These are phyloP conservation scores for Thalassia testudinum DNA, from an alignment of 116 monocot genomes.

Conservation along the genomic window DNA sequence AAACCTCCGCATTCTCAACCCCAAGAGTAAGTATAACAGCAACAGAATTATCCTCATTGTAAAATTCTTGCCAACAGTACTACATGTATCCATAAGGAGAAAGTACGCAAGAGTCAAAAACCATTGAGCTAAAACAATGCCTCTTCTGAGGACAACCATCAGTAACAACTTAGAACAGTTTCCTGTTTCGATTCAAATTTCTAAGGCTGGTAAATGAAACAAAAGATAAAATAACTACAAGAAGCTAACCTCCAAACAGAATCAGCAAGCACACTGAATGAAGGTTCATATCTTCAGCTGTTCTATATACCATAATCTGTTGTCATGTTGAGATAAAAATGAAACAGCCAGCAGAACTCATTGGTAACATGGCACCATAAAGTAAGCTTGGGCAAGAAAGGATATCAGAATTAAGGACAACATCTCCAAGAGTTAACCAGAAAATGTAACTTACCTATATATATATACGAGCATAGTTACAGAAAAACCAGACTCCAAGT, in stretches of 20 bases:
- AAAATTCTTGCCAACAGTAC: too few relatives aligned
- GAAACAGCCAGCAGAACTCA: not conserved
- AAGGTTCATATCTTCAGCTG: slow-evolving; percentile 95
- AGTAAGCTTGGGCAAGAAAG: not conserved
- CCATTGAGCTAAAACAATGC: slow-evolving; percentile 95
- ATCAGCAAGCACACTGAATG: slow-evolving; percentile 87
- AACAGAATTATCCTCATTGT: too few relatives aligned
- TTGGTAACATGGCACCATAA: not conserved
- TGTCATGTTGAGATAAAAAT: not conserved
- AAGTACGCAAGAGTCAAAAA: slow-evolving; percentile 75
- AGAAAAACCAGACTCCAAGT: slow-evolving; percentile 95
- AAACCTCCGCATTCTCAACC: slow-evolving; percentile 90
- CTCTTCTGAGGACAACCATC: slow-evolving; percentile 63
- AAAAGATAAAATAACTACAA: too few relatives aligned
- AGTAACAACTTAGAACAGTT: not conserved
- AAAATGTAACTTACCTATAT: slow-evolving; percentile 31
- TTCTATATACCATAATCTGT: slow-evolving; percentile 96
- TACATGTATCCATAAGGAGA: too few relatives aligned
- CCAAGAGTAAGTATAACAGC: slow-evolving; percentile 10
- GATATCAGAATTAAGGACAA: not conserved
- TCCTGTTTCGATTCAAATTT: too few relatives aligned
- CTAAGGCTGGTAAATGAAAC: too few relatives aligned
- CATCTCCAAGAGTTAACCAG: not conserved
- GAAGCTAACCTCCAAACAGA: slow-evolving; percentile 72
- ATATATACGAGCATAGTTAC: slow-evolving; percentile 85